Base-by-base conservation (phyloP, 495 filamentous ascomycete species). In the Aspergillus wentii region DNA sequence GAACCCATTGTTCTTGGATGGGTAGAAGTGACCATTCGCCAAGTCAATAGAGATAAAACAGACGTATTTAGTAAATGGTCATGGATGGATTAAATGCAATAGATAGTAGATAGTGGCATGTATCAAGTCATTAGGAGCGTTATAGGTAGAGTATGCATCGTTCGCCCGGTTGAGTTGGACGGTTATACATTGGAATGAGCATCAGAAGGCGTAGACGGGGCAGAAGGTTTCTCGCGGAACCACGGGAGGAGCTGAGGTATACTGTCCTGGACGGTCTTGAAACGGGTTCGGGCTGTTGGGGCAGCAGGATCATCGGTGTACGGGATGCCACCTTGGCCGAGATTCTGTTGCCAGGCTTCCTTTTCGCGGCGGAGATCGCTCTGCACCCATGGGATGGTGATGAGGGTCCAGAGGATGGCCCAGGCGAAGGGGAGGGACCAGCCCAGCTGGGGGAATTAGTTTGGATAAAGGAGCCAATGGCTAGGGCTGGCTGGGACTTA, bases 371-470 rank as follows among this genome's bases (percentile, higher is more conserved):
- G 59, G 14, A 92, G 62, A 33, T 70, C 72, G 33, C 66, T 69
- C 39, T 79, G 74, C 0, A 86, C 79, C 80, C 82, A 89, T 3
- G 66, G 54, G 19, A 83, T 77, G 8, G 85, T 89, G 25, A 82
- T 75, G 9, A 65, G 40, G 0, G 77, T 74, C 85, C 83, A 88
- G 3, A 86, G 40, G 5, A 59, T 71, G 6, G 78, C 78, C 70
- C 86, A 90, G 8, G 76, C 54, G 38, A 88, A 78, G 0, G 86
- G 85, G 10, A 82, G 64, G 1, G 68, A 68, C 86, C 85, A 91
- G 25, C 85, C 80, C 44, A 67, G 44, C 52, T 56, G 26, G 15
- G 10, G 14, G 8, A 31, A 17, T 17, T 14, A 2, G 38, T 20
- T 39, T 19, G n/a, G n/a, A n/a, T n/a, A n/a, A n/a, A n/a, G n/a